Evolutionary conservation across 345 rosid species (phyloP), one percentile per base, ranked within the genome.

Genomic region (Hibiscus tridactylites): DNA sequence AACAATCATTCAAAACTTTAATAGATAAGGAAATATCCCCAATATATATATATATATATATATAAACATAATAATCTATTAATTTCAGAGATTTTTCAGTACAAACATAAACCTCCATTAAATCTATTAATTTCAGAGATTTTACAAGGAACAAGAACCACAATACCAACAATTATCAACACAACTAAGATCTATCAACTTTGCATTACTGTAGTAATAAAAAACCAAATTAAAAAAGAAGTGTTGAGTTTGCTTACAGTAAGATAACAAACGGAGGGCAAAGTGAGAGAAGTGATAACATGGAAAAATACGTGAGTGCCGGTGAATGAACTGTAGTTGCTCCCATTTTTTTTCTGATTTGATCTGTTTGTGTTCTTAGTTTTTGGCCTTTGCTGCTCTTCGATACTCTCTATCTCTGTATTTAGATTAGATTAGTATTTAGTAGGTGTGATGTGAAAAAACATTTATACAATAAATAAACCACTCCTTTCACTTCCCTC

Each of bases 211-310:
- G 44, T 4, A 33, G 37, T 4, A 33, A 6, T 0, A 11, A 11
- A 13, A 13, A 17, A 33, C 6, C 6, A 5, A 47, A 56, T 6
- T 12, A 3, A 17, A 24, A 61, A 9, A 2, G 26, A 0, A 37
- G 54, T 19, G 58, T 42, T 10, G 53, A 28, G 28, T 31, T 39
- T 5, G 74, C 89, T 86, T 82, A 96, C 99, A 96, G 90, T 61
- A 96, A 75, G 78, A 92, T 87, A 56, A 96, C 99, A 73, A 89
- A 86, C 17, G 98, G 99, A 69, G 99, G 99, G 72, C 99, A 92
- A 60, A 92, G 77, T 39, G 87, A 64, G 65, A 96, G 87, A 58
- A 96, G 93, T 0, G 94, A 88, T 24, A 95, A 65, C 98, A 91
- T 85, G 8, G 99, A 96, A 61, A 74, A 80, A 79, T 92, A 96